Conservation (phyloP, 2,329 filamentous ascomycete genomes). For the Alternaria alternata region DNA sequence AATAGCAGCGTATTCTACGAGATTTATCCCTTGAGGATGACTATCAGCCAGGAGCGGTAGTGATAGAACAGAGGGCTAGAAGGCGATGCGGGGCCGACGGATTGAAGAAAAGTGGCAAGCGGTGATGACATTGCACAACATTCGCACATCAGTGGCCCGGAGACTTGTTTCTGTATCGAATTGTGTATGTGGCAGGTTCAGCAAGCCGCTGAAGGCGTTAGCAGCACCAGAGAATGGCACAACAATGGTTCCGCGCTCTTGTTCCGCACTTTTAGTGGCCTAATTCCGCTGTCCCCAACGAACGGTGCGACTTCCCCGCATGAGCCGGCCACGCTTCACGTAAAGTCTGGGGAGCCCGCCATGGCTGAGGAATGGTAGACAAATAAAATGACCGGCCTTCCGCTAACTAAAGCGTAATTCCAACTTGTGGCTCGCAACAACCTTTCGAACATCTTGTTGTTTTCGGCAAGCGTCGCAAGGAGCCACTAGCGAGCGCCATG, state of each 20-base stretch:
- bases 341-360: not conserved
- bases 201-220: not conserved
- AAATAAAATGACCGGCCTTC: not conserved
- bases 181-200: not conserved
- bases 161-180: not conserved
- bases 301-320: conserved; percentile 24
- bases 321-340: conserved; percentile 3
- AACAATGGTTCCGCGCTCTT: not conserved
- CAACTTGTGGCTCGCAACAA: not conserved
- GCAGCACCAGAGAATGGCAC: not conserved
- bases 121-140: not conserved
- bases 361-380: not conserved
- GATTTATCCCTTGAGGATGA: not conserved
- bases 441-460: not conserved
- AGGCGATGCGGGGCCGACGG: not conserved
- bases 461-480: not conserved
- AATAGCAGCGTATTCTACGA: not conserved
- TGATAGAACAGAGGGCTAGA: not conserved
- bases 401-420: not conserved
- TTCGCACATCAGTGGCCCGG: not conserved
- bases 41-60: not conserved
- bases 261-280: conserved; percentile 18
- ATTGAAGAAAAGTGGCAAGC: not conserved
- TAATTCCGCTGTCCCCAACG: conserved; percentile 26
- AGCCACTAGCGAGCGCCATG: conserved; percentile 25